Conservation (phyloP, 2,329 filamentous ascomycete genomes). For the Leptographium galeiforme region DNA sequence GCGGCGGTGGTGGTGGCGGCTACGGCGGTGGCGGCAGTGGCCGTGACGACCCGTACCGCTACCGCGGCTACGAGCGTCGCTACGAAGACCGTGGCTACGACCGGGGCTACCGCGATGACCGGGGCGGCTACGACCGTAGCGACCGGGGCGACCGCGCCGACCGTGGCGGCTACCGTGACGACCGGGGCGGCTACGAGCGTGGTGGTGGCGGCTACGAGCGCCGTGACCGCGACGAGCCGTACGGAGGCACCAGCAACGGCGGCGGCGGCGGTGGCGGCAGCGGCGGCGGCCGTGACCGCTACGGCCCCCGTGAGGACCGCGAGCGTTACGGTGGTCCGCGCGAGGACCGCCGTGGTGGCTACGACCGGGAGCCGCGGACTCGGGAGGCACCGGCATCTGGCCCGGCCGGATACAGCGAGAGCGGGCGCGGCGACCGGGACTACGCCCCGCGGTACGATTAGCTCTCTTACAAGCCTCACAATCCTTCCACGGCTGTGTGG, state of each 20-base stretch:
- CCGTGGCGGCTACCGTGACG: constrained; percentile 28
- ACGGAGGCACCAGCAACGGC: constrained; percentile 21
- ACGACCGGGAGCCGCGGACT: constrained; percentile 16
- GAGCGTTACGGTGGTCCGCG: constrained; percentile 21
- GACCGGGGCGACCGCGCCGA: constrained; percentile 30
- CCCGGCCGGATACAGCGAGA: constrained; percentile 26
- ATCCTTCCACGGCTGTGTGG: background rate
- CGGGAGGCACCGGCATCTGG: constrained; percentile 17
- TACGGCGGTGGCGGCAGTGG: constrained; percentile 39
- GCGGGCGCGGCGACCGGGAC: constrained; percentile 27
- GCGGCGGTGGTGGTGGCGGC: constrained; percentile 33
- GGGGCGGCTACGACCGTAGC: constrained; percentile 32
- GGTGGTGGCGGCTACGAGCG: constrained; percentile 38
- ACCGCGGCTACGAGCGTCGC: constrained; percentile 24
- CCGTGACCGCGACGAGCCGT: constrained; percentile 30
- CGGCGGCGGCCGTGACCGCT: constrained; percentile 30
- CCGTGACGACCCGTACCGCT: constrained; percentile 20
- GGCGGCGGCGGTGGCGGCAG: constrained; percentile 29
- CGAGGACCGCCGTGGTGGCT: constrained; percentile 19
- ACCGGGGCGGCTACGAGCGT: constrained; percentile 27
- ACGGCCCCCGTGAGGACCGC: constrained; percentile 36
- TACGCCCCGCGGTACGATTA: constrained; percentile 24
- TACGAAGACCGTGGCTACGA: constrained; percentile 15
- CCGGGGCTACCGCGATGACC: constrained; percentile 33
- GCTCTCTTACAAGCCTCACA: background rate